Evolutionary conservation across 441 rosid species (phyloP).

Genomic region (Capsella rubella): DNA sequence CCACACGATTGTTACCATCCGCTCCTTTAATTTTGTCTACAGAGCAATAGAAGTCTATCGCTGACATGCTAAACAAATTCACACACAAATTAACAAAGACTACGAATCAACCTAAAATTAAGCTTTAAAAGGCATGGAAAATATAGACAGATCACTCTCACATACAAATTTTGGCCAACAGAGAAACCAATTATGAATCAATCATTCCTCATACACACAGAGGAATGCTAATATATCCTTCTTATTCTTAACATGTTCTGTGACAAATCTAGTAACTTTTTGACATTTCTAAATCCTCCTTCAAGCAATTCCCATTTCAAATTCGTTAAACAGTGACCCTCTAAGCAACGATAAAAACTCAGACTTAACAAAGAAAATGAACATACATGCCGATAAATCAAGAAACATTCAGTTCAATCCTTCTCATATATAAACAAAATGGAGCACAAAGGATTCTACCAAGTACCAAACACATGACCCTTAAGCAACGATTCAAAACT

Average conservation of each 20-base stretch:
- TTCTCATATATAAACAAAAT: background rate
- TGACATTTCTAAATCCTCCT: background rate
- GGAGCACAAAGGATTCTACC: background rate
- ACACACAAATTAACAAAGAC: slow-evolving; percentile 3
- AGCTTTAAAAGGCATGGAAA: background rate
- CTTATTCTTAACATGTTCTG: background rate
- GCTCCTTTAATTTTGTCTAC: slow-evolving; percentile 87
- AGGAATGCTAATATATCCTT: background rate
- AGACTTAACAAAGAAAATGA: background rate
- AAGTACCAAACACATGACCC: background rate
- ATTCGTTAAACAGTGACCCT: background rate
- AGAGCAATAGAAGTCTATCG: slow-evolving; percentile 94
- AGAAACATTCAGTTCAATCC: background rate
- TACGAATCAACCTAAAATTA: background rate
- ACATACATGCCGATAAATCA: background rate
- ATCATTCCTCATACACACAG: background rate
- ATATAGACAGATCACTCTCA: background rate
- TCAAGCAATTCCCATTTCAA: background rate
- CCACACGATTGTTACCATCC: slow-evolving; percentile 87
- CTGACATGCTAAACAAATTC: slow-evolving; percentile 73
- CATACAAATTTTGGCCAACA: background rate
- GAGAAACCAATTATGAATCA: slow-evolving; percentile 7
- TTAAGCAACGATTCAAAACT: background rate
- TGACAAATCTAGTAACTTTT: background rate
- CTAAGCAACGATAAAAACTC: background rate